These are phyloP conservation scores for Hippophae gyantsensis DNA, from an alignment of 306 rosid species.

Conservation along the genomic window DNA sequence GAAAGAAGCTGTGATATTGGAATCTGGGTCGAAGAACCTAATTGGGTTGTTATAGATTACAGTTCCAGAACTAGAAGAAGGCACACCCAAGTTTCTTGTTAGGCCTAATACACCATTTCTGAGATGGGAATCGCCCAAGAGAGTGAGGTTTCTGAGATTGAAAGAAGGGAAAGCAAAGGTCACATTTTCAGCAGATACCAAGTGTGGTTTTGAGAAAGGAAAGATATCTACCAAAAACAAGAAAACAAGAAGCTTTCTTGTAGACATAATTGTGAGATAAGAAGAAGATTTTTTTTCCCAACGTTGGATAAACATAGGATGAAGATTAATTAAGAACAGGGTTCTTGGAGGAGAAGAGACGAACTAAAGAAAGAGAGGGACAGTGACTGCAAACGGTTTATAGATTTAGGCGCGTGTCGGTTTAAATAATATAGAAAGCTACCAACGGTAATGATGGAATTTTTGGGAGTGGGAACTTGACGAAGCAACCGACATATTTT, in stretches of 20 bases:
- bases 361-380: not conserved
- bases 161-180: slow-evolving; percentile 48
- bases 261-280: slow-evolving; percentile 22
- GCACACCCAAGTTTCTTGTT: slow-evolving; percentile 57
- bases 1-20: slow-evolving; percentile 59
- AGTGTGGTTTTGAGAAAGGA: not conserved
- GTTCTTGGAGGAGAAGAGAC: slow-evolving; percentile 1
- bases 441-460: slow-evolving; percentile 5
- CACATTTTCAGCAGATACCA: slow-evolving; percentile 16
- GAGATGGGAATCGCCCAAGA: slow-evolving; percentile 78
- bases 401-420: slow-evolving; percentile 12
- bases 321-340: not conserved
- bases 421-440: slow-evolving; percentile 1
- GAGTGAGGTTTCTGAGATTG: slow-evolving; percentile 66
- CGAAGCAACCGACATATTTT: not conserved
- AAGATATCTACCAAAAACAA: not conserved
- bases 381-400: slow-evolving; percentile 21
- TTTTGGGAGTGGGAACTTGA: not conserved
- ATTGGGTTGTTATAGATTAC: slow-evolving; percentile 48
- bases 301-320: not conserved
- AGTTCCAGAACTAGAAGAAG: slow-evolving; percentile 58
- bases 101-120: slow-evolving; percentile 57
- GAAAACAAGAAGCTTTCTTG: slow-evolving; percentile 31
- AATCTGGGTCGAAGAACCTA: slow-evolving; percentile 27
- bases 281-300: slow-evolving; percentile 3